Evolutionary conservation across 139 green algal genomes (phyloP).

Genomic region (Gonium pectorale): DNA sequence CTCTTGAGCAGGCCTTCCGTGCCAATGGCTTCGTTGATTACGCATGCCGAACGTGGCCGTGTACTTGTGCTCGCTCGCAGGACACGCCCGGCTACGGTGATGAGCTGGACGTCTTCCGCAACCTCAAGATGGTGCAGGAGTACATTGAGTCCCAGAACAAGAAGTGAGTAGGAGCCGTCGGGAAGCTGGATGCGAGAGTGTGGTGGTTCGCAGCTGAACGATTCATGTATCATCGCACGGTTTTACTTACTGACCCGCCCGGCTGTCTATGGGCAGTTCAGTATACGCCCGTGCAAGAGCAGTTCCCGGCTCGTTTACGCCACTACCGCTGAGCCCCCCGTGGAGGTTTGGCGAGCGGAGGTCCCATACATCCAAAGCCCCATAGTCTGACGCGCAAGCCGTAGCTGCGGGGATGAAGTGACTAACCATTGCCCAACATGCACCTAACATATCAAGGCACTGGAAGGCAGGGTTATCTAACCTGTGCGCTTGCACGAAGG

Average conservation of each 20-base stretch:
- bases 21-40: no score
- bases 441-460: no score
- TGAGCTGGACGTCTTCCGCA: constrained; percentile 66
- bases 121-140: constrained; percentile 64
- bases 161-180: constrained; percentile 8
- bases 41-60: no score
- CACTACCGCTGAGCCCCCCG: no score
- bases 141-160: constrained; percentile 67
- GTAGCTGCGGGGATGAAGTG: no score
- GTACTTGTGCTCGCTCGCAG: no score
- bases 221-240: not conserved
- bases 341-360: no score
- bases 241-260: constrained; percentile 35
- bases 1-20: no score
- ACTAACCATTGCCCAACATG: no score
- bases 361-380: no score
- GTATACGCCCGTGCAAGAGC: constrained; percentile 34
- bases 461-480: not conserved
- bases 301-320: no score
- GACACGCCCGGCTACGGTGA: constrained; percentile 85
- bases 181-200: not conserved
- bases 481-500: not conserved
- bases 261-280: not conserved
- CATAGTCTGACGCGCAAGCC: no score
- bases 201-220: not conserved